A percentile compares a stretch with the other conserved stretches of the same genome.
These are phyloP conservation scores for Penicillium sp. DNA, from an alignment of 2,329 filamentous ascomycete genomes.

Conservation along the genomic window DNA sequence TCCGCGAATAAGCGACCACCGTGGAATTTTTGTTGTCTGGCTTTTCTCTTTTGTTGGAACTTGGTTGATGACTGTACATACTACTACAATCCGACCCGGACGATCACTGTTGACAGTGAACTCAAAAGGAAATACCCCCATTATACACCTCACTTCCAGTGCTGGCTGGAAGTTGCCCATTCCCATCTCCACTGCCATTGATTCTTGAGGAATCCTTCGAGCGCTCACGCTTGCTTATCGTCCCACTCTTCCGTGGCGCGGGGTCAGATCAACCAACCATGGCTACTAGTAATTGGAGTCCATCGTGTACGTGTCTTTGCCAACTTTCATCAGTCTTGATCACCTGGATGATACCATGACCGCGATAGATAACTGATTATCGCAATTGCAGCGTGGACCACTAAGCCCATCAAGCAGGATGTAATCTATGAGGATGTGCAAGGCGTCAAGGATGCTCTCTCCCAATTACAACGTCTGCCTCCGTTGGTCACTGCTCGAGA, in stretches of 20 bases:
- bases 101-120: conserved; percentile 5
- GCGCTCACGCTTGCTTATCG: not conserved
- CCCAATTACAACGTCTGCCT: conserved; percentile 41
- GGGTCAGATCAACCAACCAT: conserved; percentile 11
- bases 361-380: not conserved
- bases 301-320: conserved; percentile 19
- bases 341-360: not conserved
- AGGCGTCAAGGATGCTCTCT: conserved; percentile 35
- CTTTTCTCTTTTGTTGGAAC: not conserved
- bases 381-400: conserved; percentile 33
- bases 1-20: conserved; percentile 17
- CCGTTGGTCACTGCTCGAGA: conserved; percentile 32
- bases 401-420: conserved; percentile 43
- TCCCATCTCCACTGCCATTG: not conserved
- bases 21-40: conserved; percentile 4
- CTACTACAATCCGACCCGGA: not conserved
- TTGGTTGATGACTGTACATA: not conserved
- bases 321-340: not conserved
- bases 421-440: conserved; percentile 42
- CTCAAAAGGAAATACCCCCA: not conserved
- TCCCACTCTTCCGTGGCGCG: conserved; percentile 5
- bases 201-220: not conserved
- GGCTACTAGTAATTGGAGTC: conserved; percentile 24
- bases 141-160: not conserved
- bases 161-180: not conserved